Evolutionary conservation across 768 basidiomycete genomes (phyloP), one percentile per base, ranked within the genome.

Genomic region (Suillus ampliporus): DNA sequence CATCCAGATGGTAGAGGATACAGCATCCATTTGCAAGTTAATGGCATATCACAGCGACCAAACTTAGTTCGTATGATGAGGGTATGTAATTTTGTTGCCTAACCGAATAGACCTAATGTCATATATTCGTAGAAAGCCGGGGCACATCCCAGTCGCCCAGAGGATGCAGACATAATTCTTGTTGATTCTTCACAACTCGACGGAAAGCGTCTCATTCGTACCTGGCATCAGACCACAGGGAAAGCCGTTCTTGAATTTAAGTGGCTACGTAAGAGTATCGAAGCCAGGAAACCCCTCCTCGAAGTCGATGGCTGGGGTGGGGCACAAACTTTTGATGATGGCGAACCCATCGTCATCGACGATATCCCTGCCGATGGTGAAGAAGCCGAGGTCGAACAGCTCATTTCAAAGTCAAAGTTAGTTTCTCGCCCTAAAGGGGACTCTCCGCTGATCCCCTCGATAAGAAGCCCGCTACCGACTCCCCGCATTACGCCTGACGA

Each of bases 381-480:
- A 19, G 77, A 76, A 34, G 74, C 74, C 56, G 80, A 77, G 28
- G 81, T 79, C 60, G 78, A 76, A 62, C 76, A 68, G 64, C 65
- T 68, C 60, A 68, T 72, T 35, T 69, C 73, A 61, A 83, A 85
- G 84, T 86, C 77, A 77, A 83, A 85, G 84, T 86, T 77, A 77
- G 84, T 80, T 53, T 26, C 38, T 57, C 51, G 54, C 62, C 48
- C 53, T 34, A 31, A 58, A 47, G 60, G 50, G 61, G 65, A 57
- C 63, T 26, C 61, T 51, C 60, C 31, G 58, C 58, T 71, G 64
- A 74, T 67, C 15, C 46, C 26, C 28, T 57, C 66, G 53, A 69
- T 72, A 83, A 87, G 83, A 84, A 86, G 84, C 68, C 80, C 83
- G 59, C 71, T 89, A 58, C 87, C 88, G 37, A 89, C 88, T 4